A percentile compares a stretch with the other conserved stretches of the same genome.
Evolutionary conservation across 352 stramenopile species (phyloP).

Genomic region (Globisporangium apiculatum): DNA sequence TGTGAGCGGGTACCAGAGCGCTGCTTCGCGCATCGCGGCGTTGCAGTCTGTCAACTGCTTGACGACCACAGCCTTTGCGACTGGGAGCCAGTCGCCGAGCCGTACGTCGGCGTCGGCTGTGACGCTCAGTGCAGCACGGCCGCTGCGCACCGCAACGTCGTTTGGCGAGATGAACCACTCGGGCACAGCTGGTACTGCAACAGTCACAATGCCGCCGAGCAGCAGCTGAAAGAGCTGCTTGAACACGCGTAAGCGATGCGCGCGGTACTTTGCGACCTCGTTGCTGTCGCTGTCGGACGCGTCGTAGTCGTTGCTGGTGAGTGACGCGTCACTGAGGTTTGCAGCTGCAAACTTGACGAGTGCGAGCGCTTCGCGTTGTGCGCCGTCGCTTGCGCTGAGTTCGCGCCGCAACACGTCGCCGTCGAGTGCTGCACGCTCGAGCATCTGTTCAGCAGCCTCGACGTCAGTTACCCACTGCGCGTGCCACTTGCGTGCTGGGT

Average conservation of each 20-base stretch:
- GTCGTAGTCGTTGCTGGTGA: slow-evolving; percentile 6
- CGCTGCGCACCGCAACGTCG: slow-evolving; percentile 3
- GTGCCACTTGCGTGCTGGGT: slow-evolving; percentile 37
- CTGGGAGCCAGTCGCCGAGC: slow-evolving; percentile 19
- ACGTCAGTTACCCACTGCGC: slow-evolving; percentile 36
- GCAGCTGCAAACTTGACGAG: slow-evolving; percentile 49
- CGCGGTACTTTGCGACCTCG: neutral
- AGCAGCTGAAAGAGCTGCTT: slow-evolving; percentile 9
- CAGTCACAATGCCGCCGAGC: neutral
- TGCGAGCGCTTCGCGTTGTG: slow-evolving; percentile 30
- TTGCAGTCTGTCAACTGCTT: slow-evolving; percentile 27
- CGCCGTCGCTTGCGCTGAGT: slow-evolving; percentile 6
- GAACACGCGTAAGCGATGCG: neutral
- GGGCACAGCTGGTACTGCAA: slow-evolving; percentile 3
- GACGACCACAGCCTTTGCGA: slow-evolving; percentile 17
- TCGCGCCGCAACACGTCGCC: slow-evolving; percentile 17
- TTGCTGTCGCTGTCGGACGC: slow-evolving; percentile 5
- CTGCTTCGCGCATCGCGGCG: slow-evolving; percentile 22
- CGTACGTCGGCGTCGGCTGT: slow-evolving; percentile 3
- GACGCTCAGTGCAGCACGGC: neutral
- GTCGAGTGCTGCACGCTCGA: slow-evolving; percentile 22
- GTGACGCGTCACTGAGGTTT: slow-evolving; percentile 15
- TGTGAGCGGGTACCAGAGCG: slow-evolving; percentile 30
- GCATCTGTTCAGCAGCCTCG: slow-evolving; percentile 34
- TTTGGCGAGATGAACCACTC: slow-evolving; percentile 3